These are phyloP conservation scores for Candida dendrica DNA, from an alignment of 805 yeast species.

Conservation along the genomic window DNA sequence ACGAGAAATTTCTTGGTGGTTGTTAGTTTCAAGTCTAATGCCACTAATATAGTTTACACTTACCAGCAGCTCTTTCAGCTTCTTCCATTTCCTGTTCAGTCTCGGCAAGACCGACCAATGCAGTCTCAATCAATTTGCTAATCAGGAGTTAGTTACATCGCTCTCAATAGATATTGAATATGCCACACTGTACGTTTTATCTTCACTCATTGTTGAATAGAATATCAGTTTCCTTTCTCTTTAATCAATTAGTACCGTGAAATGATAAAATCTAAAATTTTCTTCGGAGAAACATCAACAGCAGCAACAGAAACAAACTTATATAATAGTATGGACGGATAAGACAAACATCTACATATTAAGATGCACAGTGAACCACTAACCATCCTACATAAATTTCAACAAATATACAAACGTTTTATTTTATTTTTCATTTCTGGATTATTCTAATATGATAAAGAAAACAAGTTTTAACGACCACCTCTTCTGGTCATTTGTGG, in stretches of 20 bases:
- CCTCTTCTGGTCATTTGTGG: constrained; percentile 77
- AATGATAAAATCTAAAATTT: no score
- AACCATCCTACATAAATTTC: no score
- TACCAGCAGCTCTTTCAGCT: constrained; percentile 52
- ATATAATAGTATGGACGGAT: no score
- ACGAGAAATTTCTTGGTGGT: constrained; percentile 34
- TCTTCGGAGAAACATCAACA: no score
- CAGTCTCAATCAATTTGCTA: constrained; percentile 23
- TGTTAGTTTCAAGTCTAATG: constrained; percentile 4
- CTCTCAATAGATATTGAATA: no score
- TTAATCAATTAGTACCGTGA: no score
- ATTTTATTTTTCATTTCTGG: neutral
- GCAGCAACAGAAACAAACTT: no score
- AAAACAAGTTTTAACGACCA: constrained; percentile 24
- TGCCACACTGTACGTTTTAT: no score
- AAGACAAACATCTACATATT: neutral
- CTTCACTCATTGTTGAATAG: neutral
- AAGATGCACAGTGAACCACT: no score
- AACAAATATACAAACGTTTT: neutral
- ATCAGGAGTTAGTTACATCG: neutral
- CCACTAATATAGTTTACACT: constrained; percentile 2
- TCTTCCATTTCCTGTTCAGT: constrained; percentile 52
- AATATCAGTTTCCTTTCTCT: neutral
- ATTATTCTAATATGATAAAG: neutral
- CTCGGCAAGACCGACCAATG: constrained; percentile 43